Base-by-base conservation (phyloP, 2,329 filamentous ascomycete species). In the Colletotrichum phormii region DNA sequence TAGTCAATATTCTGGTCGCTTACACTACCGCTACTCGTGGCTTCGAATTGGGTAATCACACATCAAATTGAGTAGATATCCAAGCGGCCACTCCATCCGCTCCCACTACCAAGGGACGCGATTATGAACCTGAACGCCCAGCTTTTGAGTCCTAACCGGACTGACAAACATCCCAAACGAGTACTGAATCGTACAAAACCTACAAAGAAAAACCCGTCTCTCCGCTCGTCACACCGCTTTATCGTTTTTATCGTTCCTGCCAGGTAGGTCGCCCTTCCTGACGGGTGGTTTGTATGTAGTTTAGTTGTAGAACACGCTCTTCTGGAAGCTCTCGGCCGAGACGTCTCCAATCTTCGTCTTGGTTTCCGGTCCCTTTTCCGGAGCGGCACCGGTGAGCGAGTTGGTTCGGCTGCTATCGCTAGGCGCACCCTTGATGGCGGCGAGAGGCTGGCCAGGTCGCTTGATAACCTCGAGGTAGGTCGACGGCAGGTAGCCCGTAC, bases 401-500 rank as follows among this genome's bases (percentile, higher is more conserved):
- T 85, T 89, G 64, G 85, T 81, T 37, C 87, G 80, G 75, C 84
- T 86, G 72, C 78, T 83, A 31, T 89, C 86, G 76, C 84, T 85
- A 12, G 81, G 81, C 12, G 86, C 77, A 11, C 84, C 82, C 80
- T 88, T 87, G 78, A 90, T 89, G 61, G 87, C 85, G 75, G 88
- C 88, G 12, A 88, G 79, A 7, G 85, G 82, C 33, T 86, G 84
- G 26, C 85, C 86, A 0, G 89, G 87, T 63, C 88, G 85, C 77
- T 87, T 86, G 31, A 90, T 86, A 61, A 97, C 89, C 83, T 98
- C 95, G 33, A 99, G 89, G 79, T 98, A 99, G 1, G 95, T 95
- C 1, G 93, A 91, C 2, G 97, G 97, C 6, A 99, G 88, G 80
- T 98, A 99, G 8, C 97, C 97, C 78, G 98, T 92, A 31, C 95